Evolutionary conservation across 2,329 filamentous ascomycete species (phyloP).

Genomic region (Ceratocystis lukuohia): DNA sequence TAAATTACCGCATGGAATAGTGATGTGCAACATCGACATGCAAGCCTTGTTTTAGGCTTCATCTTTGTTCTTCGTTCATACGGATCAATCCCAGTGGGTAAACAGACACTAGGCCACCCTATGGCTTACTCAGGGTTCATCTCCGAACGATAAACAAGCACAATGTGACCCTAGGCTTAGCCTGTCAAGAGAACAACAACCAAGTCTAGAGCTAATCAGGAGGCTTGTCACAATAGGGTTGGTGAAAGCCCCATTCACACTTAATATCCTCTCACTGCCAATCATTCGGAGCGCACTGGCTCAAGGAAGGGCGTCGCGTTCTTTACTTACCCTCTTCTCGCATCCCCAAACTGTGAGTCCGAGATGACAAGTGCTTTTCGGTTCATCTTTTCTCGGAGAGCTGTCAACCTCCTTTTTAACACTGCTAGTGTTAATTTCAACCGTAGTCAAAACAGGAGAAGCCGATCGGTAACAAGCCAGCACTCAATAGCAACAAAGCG

Average conservation of each 20-base stretch:
- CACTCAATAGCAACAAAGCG: background rate
- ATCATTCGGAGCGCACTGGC: background rate
- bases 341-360: background rate
- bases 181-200: background rate
- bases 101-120: background rate
- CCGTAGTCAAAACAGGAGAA: background rate
- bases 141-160: background rate
- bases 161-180: background rate
- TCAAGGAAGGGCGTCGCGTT: background rate
- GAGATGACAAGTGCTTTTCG: too few relatives aligned
- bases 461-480: too few relatives aligned
- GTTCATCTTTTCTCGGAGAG: too few relatives aligned
- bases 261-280: background rate
- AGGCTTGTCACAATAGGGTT: background rate
- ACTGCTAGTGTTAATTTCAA: background rate
- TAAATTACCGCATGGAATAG: slow-evolving; percentile 1
- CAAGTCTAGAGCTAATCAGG: background rate
- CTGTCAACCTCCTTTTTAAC: slow-evolving; percentile 4
- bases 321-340: background rate
- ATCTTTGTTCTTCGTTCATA: background rate
- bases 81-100: background rate
- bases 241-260: background rate
- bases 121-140: background rate
- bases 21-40: slow-evolving; percentile 2
- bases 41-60: background rate